Conservation (phyloP, 2,329 filamentous ascomycete genomes). For the Exophiala aquamarina region DNA sequence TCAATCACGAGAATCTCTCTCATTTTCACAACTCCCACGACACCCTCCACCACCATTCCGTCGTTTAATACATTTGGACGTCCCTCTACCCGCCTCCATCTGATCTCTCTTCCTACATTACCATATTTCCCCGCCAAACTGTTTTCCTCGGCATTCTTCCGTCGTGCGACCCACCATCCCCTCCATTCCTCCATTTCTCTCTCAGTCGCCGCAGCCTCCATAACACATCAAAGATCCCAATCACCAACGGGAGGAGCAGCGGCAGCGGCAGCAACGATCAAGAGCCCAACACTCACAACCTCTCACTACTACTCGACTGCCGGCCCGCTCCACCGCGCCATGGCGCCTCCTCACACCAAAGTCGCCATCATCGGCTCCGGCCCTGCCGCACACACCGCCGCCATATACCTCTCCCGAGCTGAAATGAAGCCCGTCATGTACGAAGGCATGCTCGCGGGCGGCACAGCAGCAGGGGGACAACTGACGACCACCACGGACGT, state of each 20-base stretch:
- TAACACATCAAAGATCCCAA: slow-evolving; percentile 60
- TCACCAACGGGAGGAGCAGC: slow-evolving; percentile 20
- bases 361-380: slow-evolving; percentile 75
- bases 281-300: not conserved
- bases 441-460: slow-evolving; percentile 96
- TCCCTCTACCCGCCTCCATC: not conserved
- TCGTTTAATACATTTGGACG: too few species aligned
- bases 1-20: not conserved
- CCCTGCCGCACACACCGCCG: slow-evolving; percentile 94
- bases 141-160: slow-evolving; percentile 77
- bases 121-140: slow-evolving; percentile 66
- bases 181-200: slow-evolving; percentile 72
- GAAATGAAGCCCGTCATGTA: slow-evolving; percentile 95
- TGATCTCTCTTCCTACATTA: not conserved
- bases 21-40: not conserved
- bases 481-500: slow-evolving; percentile 97
- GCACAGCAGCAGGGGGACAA: slow-evolving; percentile 93
- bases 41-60: too few species aligned
- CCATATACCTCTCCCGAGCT: slow-evolving; percentile 91
- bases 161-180: slow-evolving; percentile 60
- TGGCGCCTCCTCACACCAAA: slow-evolving; percentile 51
- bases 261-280: too few species aligned
- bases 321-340: slow-evolving; percentile 66
- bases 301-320: slow-evolving; percentile 29
- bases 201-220: slow-evolving; percentile 68